These are phyloP conservation scores for Aspergillus conjunctus DNA, from an alignment of 495 filamentous ascomycete species.

Conservation along the genomic window DNA sequence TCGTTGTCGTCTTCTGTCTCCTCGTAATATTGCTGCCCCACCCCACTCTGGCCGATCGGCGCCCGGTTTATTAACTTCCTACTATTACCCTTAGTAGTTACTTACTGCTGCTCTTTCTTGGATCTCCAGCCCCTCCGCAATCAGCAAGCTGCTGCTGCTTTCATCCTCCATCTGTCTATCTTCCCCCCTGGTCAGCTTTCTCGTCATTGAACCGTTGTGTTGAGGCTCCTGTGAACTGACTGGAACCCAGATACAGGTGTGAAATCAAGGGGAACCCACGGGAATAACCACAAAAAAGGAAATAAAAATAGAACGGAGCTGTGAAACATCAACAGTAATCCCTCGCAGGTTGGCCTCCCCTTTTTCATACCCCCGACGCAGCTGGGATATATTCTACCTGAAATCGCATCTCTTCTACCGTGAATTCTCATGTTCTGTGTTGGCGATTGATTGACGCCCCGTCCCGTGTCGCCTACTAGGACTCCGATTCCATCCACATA, in stretches of 20 bases:
- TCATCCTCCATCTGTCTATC: constrained; percentile 6
- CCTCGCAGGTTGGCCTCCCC: constrained; percentile 13
- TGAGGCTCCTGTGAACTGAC: constrained; percentile 8
- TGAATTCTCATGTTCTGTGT: neutral
- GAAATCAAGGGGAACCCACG: neutral
- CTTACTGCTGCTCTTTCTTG: constrained; percentile 17
- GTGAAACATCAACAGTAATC: constrained; percentile 22
- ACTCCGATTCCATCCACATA: neutral
- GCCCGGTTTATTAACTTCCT: constrained; percentile 26
- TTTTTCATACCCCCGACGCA: constrained; percentile 1
- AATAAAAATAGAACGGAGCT: constrained; percentile 24
- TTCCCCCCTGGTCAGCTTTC: constrained; percentile 6
- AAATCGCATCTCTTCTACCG: constrained; percentile 1
- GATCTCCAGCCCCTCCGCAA: constrained; percentile 21
- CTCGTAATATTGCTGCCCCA: constrained; percentile 16
- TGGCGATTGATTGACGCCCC: constrained; percentile 7
- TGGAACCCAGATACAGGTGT: neutral
- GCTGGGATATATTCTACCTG: neutral
- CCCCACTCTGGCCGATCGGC: constrained; percentile 16
- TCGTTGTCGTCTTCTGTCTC: neutral
- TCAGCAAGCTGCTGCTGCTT: constrained; percentile 8
- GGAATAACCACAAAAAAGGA: constrained; percentile 1
- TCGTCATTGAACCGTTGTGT: neutral
- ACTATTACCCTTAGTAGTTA: constrained; percentile 17
- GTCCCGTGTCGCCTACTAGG: neutral